A percentile compares a stretch with the other conserved stretches of the same genome.
Conservation (phyloP, 2,329 filamentous ascomycete genomes). For the Diatrype stigma region DNA sequence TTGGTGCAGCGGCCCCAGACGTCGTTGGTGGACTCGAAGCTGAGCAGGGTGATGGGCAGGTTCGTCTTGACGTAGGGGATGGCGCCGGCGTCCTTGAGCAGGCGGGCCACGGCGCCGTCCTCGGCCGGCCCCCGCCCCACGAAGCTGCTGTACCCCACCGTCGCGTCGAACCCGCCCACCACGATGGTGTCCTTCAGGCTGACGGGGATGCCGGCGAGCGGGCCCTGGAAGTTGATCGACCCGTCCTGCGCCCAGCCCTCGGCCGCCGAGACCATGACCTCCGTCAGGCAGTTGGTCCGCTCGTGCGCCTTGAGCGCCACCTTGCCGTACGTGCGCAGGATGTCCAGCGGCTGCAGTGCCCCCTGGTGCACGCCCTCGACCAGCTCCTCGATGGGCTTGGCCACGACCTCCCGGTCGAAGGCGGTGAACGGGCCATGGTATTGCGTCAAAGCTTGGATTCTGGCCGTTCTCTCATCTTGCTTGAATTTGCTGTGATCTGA, state of each 20-base stretch:
- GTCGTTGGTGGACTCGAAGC: slow-evolving; percentile 35
- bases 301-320: slow-evolving; percentile 78
- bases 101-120: slow-evolving; percentile 33
- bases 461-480: slow-evolving; percentile 67
- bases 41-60: slow-evolving; percentile 49
- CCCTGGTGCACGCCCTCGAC: slow-evolving; percentile 75
- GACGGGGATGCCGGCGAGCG: slow-evolving; percentile 56
- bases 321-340: slow-evolving; percentile 84
- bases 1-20: slow-evolving; percentile 37
- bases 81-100: slow-evolving; percentile 41
- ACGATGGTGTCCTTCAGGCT: slow-evolving; percentile 40
- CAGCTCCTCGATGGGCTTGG: slow-evolving; percentile 71
- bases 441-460: slow-evolving; percentile 61
- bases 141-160: slow-evolving; percentile 15
- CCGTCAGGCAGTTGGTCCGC: slow-evolving; percentile 85
- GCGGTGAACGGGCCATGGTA: slow-evolving; percentile 65
- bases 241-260: slow-evolving; percentile 63
- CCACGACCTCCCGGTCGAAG: slow-evolving; percentile 63
- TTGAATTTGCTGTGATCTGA: slow-evolving; percentile 62
- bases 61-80: slow-evolving; percentile 52
- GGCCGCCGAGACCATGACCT: slow-evolving; percentile 75
- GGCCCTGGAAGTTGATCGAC: slow-evolving; percentile 69
- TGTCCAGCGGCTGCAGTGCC: slow-evolving; percentile 59
- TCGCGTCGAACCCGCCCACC: slow-evolving; percentile 14
- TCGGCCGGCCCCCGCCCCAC: slow-evolving; percentile 7